Base-by-base conservation (phyloP, 2,329 filamentous ascomycete species). In the Pseudogymnoascus sp. region DNA sequence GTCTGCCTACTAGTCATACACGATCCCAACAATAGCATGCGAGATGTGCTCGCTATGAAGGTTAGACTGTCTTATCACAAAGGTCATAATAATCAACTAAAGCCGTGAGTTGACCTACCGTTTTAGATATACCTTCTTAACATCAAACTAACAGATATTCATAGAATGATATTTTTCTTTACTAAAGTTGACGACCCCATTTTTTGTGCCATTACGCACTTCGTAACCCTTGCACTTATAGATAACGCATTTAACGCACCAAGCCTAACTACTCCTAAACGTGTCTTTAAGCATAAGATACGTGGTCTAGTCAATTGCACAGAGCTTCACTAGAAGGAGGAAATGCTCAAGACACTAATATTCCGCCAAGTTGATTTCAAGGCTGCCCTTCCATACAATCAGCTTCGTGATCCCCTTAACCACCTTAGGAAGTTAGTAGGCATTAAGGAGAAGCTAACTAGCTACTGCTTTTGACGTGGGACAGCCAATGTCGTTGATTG, bases 401-500 rank as follows among this genome's bases (percentile, higher is more conserved):
- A 63, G 39, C 43, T 63, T 36, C 51, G 13, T 61, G 31, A 64
- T 45, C 60, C 57, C 45, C 34, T 71, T 3, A 63, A 66, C 60
- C 66, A 66, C 23, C 61, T 68, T 21, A 48, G 64, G 31, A 61
- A 62, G 48, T 61, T 61, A 43, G 34, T 31, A 21, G 62, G 62
- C 19, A 65, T 67, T n/a, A 62, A 64, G 25, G 21, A 67, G 36
- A 68, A 62, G 39, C 64, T 69, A 60, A 71, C 67, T 11, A 63
- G 63, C 62, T 69, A 70, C 63, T 69, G 64, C 61, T 69, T 71
- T 61, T 62, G 63, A 39, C 54, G 65, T 64, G 65, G 65, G 21
- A 68, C 63, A n/a, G 65, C 64, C 4, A 70, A 71, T 57, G 67
- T 65, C 10, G 64, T 70, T 62, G 45, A 69, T 63, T 23, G 65